Evolutionary conservation across 345 rosid species (phyloP), one percentile per base, ranked within the genome.

Genomic region (Rubroshorea leprosula): DNA sequence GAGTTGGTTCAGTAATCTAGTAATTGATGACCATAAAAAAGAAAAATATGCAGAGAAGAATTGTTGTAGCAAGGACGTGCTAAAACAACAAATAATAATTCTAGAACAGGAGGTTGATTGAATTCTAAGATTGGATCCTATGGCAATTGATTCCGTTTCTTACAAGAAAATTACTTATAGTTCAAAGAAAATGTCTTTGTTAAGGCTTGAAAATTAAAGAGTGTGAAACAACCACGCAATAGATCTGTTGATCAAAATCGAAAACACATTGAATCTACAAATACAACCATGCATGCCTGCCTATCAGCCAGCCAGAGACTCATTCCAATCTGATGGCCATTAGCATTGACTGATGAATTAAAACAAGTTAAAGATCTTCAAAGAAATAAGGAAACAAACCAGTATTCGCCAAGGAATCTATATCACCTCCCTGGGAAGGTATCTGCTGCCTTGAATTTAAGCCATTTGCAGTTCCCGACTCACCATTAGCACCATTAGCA

Each of bases 341-440:
- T n/a, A 24, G 51, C 29, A 61, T 23, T 4, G 51, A 23, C 50
- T 51, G 47, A 22, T 49, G 45, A 49, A 60, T 15, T 16, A 9
- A 35, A 29, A 13, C 15, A 46, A 26, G 51, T 22, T n/a, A 15
- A 7, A 58, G 23, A 5, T 43, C 61, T 45, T 44, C 43, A 58
- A 54, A 62, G 54, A 54, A 17, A 13, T 25, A 64, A 74, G 60
- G 57, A 68, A 74, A 87, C 96, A 41, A 79, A 93, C 99, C 99
- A 18, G 83, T 79, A 61, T 87, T 89, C 25, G 83, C 77, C 35
- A 83, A 62, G 58, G 88, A 66, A 66, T 76, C 87, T 73, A 79
- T 45, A 9, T 77, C 77, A 62, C 55, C 69, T 50, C 63, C 91
- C 68, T 76, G 74, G 26, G 82, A 60, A 24, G 84, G 78, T 35